Evolutionary conservation across 2,329 filamentous ascomycete species (phyloP).

Genomic region (Rhytidhysteron rufulum): DNA sequence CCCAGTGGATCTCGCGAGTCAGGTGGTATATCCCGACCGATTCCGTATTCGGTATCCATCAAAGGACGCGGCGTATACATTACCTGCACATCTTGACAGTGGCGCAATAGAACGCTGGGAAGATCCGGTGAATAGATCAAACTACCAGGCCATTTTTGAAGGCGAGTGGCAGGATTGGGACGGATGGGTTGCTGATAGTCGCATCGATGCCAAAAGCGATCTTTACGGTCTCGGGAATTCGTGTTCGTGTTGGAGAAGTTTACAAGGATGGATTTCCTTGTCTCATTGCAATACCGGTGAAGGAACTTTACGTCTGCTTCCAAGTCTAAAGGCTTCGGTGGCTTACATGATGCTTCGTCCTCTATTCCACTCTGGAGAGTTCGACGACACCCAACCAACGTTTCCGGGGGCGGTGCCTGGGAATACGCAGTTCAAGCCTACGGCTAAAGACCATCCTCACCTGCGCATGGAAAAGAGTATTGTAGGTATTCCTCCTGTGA

Average conservation of each 20-base stretch:
- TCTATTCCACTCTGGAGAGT: slow-evolving; percentile 15
- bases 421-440: slow-evolving; percentile 5
- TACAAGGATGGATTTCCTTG: slow-evolving; percentile 16
- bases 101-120: slow-evolving; percentile 19
- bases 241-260: slow-evolving; percentile 10
- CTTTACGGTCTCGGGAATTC: slow-evolving; percentile 15
- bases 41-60: slow-evolving; percentile 22
- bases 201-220: slow-evolving; percentile 17
- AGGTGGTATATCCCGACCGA: slow-evolving; percentile 22
- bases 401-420: slow-evolving; percentile 8
- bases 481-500: slow-evolving; percentile 15
- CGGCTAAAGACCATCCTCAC: slow-evolving; percentile 11
- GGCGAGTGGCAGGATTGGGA: slow-evolving; percentile 16
- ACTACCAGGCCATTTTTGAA: slow-evolving; percentile 14
- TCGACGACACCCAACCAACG: slow-evolving; percentile 7
- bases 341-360: slow-evolving; percentile 19
- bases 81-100: slow-evolving; percentile 15
- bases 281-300: slow-evolving; percentile 14
- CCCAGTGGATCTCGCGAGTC: no score
- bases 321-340: slow-evolving; percentile 13
- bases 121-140: slow-evolving; percentile 9
- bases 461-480: slow-evolving; percentile 12
- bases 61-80: slow-evolving; percentile 11
- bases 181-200: slow-evolving; percentile 13
- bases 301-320: slow-evolving; percentile 15